A percentile compares a stretch with the other conserved stretches of the same genome.
Evolutionary conservation across 176 grass and related monocot species (phyloP).

Genomic region (Alopecurus myosuroides): DNA sequence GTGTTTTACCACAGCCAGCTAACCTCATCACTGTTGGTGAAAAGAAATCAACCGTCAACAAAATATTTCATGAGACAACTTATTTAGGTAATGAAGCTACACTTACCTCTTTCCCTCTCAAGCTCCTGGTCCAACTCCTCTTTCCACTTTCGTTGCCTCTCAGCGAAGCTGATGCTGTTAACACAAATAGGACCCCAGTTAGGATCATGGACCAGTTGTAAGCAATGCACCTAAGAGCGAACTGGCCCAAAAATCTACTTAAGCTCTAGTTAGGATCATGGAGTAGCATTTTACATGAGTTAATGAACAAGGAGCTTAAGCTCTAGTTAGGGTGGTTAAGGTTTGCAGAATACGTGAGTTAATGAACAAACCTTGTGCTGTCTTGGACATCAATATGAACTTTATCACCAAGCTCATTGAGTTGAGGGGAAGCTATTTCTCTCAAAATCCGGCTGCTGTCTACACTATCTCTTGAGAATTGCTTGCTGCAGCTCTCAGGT

Average conservation of each 20-base stretch:
- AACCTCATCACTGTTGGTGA: constrained; percentile 68
- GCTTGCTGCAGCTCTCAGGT: constrained; percentile 64
- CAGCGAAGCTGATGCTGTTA: constrained; percentile 61
- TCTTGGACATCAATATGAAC: constrained; percentile 50
- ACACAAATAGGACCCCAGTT: constrained; percentile 21
- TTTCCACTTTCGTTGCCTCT: constrained; percentile 85
- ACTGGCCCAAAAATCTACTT: not conserved
- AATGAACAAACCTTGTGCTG: constrained; percentile 63
- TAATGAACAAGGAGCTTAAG: not conserved
- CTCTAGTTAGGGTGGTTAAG: not conserved
- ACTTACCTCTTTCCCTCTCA: constrained; percentile 84
- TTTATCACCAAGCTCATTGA: constrained; percentile 51
- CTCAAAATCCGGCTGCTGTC: constrained; percentile 58
- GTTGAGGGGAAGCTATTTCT: constrained; percentile 77
- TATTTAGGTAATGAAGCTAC: constrained; percentile 8
- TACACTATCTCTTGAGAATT: constrained; percentile 42
- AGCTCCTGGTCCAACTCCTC: constrained; percentile 91
- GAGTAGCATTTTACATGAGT: constrained; percentile 5
- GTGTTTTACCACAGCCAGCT: constrained; percentile 59
- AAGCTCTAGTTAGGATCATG: not conserved
- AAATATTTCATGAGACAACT: not conserved
- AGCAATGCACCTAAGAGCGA: not conserved
- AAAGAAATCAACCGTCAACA: constrained; percentile 19
- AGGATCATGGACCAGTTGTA: constrained; percentile 24
- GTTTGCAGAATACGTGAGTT: constrained; percentile 20